Base-by-base conservation (phyloP, 2,329 filamentous ascomycete genomes). In the Hymenoscyphus infarciens region DNA sequence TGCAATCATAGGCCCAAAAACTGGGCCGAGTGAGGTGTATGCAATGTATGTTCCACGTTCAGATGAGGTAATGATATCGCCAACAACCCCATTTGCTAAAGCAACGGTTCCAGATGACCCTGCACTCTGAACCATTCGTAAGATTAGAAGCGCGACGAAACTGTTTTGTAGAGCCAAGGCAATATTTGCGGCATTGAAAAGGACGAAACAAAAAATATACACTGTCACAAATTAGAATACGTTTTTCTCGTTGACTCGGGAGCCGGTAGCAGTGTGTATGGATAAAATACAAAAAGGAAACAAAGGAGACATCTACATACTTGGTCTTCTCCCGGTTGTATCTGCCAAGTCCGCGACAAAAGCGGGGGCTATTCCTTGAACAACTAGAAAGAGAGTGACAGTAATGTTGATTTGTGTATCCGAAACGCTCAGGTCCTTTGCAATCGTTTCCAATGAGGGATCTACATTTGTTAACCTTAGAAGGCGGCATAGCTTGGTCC, bases 11-110 rank as follows among this genome's bases (percentile, higher is more conserved):
- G 66, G 64, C 13, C 76, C 81, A 1, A 88, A 70, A 0, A 85
- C 79, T 0, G 67, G 85, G 86, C 42, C 80, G 76, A 2, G 86
- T 35, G 81, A 82, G 19, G 86, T 83, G 65, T 86, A 81, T 52
- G 83, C 88, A 76, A 92, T 87, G 70, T 89, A 92, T 58, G 81
- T 86, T 63, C 88, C 70, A 53, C 70, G 77, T 70, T 91, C 87
- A 0, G 81, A 81, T 1, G 82, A 82, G 0, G 85, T 87, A 11
- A 83, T 78, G 6, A 88, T 77, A 69, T 91, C 88, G 0, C 84
- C 84, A 1, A 90, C 80, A 0, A 89, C 82, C 0, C 82, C 87
- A 31, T 78, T 78, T 0, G 78, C 78, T 2, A 91, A 76, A 0
- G 86, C 81, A 0, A 88, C 77, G 0, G 85, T 87, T 0, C 81